Evolutionary conservation across 306 rosid genomes (phyloP).

Genomic region (Rosa persica): DNA sequence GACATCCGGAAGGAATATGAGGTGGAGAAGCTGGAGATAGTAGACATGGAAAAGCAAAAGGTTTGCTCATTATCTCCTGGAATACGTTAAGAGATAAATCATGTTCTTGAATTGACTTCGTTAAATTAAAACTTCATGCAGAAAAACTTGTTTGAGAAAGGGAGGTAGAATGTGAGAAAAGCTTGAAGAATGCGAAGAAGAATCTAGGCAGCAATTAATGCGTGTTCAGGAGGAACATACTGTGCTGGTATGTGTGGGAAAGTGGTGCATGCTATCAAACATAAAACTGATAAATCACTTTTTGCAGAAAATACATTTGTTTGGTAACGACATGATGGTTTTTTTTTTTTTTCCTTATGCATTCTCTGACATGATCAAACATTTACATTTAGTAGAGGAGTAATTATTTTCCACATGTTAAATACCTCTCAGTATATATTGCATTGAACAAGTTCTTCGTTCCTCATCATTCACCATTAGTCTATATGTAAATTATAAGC

Average conservation of each 20-base stretch:
- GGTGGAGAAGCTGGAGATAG: conserved; percentile 73
- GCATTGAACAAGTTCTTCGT: neutral
- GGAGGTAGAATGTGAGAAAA: conserved; percentile 53
- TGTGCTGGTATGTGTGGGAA: conserved; percentile 50
- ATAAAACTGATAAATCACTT: conserved; percentile 1
- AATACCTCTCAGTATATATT: neutral
- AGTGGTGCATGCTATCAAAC: conserved; percentile 15
- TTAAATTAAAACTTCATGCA: no score
- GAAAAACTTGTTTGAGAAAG: neutral
- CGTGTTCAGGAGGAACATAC: conserved; percentile 67
- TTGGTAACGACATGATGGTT: neutral
- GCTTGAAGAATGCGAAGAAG: conserved; percentile 66
- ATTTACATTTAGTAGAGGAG: neutral
- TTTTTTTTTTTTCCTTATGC: neutral
- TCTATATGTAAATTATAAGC: neutral
- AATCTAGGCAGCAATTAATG: conserved; percentile 56
- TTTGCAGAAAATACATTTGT: neutral
- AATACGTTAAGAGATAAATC: neutral
- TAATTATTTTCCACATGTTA: neutral
- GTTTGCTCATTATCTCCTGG: conserved; percentile 42
- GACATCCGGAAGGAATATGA: conserved; percentile 82
- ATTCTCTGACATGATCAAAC: neutral
- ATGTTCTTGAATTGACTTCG: conserved; percentile 27
- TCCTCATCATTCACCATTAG: neutral
- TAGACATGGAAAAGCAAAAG: conserved; percentile 73